Conservation (phyloP, 371 early-diverging fungal species). For the Mucor saturninus region DNA sequence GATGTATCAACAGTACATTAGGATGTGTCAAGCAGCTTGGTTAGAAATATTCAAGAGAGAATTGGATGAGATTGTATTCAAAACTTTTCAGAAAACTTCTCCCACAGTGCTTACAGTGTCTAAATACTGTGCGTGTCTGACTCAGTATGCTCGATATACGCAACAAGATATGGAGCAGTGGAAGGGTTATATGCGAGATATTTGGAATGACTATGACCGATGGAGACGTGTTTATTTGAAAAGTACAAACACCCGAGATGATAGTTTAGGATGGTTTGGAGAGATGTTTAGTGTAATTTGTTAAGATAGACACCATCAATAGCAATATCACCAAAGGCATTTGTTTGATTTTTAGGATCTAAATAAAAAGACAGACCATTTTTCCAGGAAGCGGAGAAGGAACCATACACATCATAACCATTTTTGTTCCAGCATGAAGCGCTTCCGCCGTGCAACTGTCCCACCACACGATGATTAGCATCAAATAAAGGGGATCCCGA, state of each 20-base stretch:
- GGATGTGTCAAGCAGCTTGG: constrained; percentile 15
- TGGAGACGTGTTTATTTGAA: constrained; percentile 16
- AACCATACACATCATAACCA: constrained; percentile 56
- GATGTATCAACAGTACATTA: neutral
- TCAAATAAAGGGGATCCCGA: constrained; percentile 59
- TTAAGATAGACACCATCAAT: constrained; percentile 19
- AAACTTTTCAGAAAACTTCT: neutral
- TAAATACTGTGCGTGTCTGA: constrained; percentile 8
- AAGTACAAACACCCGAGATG: constrained; percentile 1
- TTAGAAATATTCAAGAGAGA: constrained; percentile 4
- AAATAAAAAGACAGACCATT: constrained; percentile 9
- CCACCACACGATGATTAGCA: constrained; percentile 48
- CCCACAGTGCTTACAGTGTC: neutral
- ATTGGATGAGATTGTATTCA: constrained; percentile 15
- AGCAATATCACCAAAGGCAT: neutral
- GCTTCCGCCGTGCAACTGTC: constrained; percentile 57
- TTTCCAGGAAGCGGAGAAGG: constrained; percentile 37
- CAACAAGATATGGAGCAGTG: neutral
- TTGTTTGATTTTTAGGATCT: constrained; percentile 6
- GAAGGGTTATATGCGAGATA: neutral
- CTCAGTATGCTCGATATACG: neutral
- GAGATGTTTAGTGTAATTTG: neutral
- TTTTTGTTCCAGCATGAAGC: constrained; percentile 47
- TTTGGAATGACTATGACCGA: constrained; percentile 21
- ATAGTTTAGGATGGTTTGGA: neutral